A percentile compares a stretch with the other conserved stretches of the same genome.
Evolutionary conservation across 768 basidiomycete genomes (phyloP).

Genomic region (Tylopilus plumbeoviolaceoides): DNA sequence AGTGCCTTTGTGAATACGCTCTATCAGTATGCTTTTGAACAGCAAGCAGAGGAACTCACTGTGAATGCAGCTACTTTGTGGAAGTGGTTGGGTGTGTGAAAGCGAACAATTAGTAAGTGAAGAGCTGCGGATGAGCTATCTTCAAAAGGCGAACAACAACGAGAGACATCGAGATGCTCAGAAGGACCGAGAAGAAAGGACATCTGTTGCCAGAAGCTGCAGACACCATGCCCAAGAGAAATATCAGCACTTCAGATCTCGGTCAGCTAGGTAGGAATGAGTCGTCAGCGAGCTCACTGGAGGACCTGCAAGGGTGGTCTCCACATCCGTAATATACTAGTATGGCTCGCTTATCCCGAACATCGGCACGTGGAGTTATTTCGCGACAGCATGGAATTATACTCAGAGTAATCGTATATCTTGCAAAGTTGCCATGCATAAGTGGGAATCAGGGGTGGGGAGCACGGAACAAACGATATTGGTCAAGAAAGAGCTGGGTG

Average conservation of each 20-base stretch:
- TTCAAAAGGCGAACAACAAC: constrained; percentile 64
- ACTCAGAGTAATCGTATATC: constrained; percentile 23
- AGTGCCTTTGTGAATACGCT: constrained; percentile 41
- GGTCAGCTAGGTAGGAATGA: constrained; percentile 14
- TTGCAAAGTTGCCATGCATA: constrained; percentile 44
- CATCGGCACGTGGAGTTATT: constrained; percentile 9
- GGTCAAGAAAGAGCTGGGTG: constrained; percentile 20
- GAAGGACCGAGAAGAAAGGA: too few species aligned
- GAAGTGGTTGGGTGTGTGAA: constrained; percentile 53
- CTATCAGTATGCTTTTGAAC: constrained; percentile 27
- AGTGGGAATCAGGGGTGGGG: constrained; percentile 37
- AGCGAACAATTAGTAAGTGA: too few species aligned
- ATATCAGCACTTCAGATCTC: constrained; percentile 55
- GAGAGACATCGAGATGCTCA: constrained; percentile 48
- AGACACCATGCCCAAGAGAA: constrained; percentile 46
- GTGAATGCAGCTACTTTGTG: constrained; percentile 40
- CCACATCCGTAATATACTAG: constrained; percentile 11
- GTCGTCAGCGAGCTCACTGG: too few species aligned
- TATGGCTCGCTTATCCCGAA: constrained; percentile 40
- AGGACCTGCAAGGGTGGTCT: neutral
- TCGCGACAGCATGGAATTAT: constrained; percentile 22
- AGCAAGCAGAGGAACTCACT: constrained; percentile 38
- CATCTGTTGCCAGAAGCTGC: constrained; percentile 45
- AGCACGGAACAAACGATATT: constrained; percentile 26
- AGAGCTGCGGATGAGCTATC: constrained; percentile 58